These are phyloP conservation scores for Podospora tetraspora DNA, from an alignment of 495 filamentous ascomycete species.

Conservation along the genomic window DNA sequence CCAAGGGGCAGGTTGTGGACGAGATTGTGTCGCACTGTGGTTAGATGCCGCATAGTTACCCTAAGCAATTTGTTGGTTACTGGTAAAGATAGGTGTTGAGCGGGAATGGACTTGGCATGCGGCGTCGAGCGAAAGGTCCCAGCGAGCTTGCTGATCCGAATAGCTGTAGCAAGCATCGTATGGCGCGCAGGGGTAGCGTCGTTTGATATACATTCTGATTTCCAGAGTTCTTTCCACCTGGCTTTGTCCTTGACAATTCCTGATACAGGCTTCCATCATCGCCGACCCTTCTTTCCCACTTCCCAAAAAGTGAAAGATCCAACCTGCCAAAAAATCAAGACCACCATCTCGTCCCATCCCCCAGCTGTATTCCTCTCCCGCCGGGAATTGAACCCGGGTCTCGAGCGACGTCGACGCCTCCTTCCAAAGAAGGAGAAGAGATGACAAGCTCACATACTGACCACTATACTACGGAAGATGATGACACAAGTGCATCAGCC, in stretches of 20 bases:
- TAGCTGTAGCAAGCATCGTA: background rate
- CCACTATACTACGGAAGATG: background rate
- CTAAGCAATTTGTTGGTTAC: no score
- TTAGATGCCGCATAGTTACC: slow-evolving; percentile 26
- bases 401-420: background rate
- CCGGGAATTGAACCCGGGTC: background rate
- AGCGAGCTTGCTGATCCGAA: background rate
- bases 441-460: background rate
- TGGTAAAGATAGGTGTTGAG: background rate
- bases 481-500: background rate
- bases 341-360: background rate
- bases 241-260: background rate
- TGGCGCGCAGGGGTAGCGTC: background rate
- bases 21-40: slow-evolving; percentile 88
- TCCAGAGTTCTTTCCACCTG: background rate
- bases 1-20: slow-evolving; percentile 65
- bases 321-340: background rate
- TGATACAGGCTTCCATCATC: no score
- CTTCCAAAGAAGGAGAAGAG: no score
- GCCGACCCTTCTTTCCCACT: background rate
- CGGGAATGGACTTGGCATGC: background rate
- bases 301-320: background rate
- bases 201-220: background rate
- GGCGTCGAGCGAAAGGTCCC: background rate
- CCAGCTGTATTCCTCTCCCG: background rate